Conservation (phyloP, 805 yeast genomes). For the Saturnispora besseyi region DNA sequence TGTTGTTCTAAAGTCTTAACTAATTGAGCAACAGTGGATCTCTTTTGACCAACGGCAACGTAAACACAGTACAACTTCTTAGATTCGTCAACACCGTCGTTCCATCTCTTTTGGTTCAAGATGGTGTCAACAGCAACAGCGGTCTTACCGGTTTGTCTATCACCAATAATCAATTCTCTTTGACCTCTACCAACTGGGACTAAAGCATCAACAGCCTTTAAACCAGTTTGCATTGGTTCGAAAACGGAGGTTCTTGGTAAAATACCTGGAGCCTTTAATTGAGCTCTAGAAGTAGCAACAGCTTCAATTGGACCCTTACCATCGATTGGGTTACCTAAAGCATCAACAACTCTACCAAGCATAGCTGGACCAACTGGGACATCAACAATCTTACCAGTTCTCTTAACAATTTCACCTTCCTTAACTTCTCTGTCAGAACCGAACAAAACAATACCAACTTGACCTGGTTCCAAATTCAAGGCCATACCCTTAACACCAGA, state of each 20-base stretch:
- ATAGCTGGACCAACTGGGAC: conserved; percentile 98
- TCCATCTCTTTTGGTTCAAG: conserved; percentile 98
- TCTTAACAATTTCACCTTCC: conserved; percentile 99
- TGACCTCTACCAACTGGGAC: conserved; percentile 99
- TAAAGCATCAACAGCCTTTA: conserved; percentile 96
- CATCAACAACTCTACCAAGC: conserved; percentile 99
- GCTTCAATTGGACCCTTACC: conserved; percentile 98
- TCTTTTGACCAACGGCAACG: conserved; percentile 99
- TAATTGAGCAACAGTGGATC: conserved; percentile 99
- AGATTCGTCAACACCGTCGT: conserved; percentile 86
- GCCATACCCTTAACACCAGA: conserved; percentile 99
- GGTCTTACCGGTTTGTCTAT: conserved; percentile 99
- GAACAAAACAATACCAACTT: conserved; percentile 99
- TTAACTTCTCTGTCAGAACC: conserved; percentile 98
- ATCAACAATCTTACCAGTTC: conserved; percentile 99
- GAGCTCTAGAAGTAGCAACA: conserved; percentile 83
- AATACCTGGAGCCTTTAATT: conserved; percentile 99
- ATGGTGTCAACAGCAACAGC: conserved; percentile 98
- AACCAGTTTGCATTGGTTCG: conserved; percentile 99
- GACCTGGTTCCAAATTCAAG: conserved; percentile 98
- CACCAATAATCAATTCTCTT: conserved; percentile 99
- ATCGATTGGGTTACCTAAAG: conserved; percentile 98
- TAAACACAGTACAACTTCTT: conserved; percentile 99
- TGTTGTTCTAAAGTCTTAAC: conserved; percentile 98
- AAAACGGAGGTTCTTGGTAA: conserved; percentile 97